phyloP scores from a whole-genome alignment of 2,329 filamentous ascomycete genomes.

The Pseudocercospora cruenta region DNA sequence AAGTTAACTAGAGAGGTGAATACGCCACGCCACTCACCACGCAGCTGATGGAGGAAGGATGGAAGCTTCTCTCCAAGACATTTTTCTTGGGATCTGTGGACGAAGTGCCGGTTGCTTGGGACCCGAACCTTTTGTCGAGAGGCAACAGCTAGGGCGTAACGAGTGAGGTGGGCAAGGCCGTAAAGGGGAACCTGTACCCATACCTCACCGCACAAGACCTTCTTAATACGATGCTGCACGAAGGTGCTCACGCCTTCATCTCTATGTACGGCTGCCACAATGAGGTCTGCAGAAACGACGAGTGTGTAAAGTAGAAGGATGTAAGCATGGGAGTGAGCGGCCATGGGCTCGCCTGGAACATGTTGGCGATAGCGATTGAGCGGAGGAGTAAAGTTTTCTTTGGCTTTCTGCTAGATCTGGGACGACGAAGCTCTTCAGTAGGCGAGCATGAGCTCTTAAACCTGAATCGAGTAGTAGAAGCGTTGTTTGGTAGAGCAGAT shows the following conservation, averaged over 20 bases:
- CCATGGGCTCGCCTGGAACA: not conserved
- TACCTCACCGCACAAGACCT: not conserved
- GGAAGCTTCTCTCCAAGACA: not conserved
- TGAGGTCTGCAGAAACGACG: not conserved
- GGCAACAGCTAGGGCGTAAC: not conserved
- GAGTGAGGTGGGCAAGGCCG: not conserved
- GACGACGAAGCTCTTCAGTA: not conserved
- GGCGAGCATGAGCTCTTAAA: not conserved
- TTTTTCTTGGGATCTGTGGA: not conserved
- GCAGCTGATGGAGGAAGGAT: not conserved
- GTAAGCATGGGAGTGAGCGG: not conserved
- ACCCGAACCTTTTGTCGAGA: not conserved
- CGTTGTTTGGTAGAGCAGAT: not conserved
- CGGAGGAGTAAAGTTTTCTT: not conserved
- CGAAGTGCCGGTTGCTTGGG: not conserved
- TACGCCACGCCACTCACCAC: not conserved
- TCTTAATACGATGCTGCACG: not conserved
- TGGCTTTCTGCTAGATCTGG: not conserved
- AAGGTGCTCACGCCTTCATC: not conserved
- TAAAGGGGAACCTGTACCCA: not conserved
- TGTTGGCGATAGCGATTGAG: not conserved
- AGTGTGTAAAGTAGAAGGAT: not conserved
- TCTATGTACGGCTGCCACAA: not conserved
- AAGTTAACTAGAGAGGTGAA: not conserved
- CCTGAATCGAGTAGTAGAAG: not conserved